A percentile compares a stretch with the other conserved stretches of the same genome.
These are phyloP conservation scores for Aureobasidium mangrovei DNA, from an alignment of 2,329 filamentous ascomycete species.

Conservation along the genomic window DNA sequence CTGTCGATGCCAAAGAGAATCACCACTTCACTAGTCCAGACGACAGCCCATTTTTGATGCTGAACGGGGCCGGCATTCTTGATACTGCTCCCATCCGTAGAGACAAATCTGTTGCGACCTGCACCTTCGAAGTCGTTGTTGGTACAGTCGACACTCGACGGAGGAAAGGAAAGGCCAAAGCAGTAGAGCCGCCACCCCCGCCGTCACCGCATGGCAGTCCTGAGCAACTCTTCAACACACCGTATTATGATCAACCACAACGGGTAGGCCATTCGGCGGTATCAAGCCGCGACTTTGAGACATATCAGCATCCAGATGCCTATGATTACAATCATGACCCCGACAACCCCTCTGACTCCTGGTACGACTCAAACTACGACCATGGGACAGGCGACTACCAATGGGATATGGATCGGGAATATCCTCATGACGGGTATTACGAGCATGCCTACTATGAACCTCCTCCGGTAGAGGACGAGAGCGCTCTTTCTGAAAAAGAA, in stretches of 20 bases:
- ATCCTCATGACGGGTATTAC: slow-evolving; percentile 18
- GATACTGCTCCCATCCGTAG: slow-evolving; percentile 80
- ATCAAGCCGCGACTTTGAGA: background rate
- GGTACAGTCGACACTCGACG: slow-evolving; percentile 72
- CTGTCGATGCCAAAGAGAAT: slow-evolving; percentile 4
- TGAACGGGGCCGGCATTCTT: slow-evolving; percentile 53
- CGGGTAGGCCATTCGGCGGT: background rate
- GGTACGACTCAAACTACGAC: background rate
- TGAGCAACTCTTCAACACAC: background rate
- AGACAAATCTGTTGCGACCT: slow-evolving; percentile 85
- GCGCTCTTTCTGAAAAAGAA: slow-evolving; percentile 70
- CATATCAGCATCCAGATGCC: background rate
- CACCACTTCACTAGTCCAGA: slow-evolving; percentile 11
- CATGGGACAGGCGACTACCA: background rate
- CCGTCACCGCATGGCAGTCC: background rate
- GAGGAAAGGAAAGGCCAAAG: slow-evolving; percentile 36
- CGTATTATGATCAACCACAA: background rate
- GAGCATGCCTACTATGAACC: slow-evolving; percentile 41
- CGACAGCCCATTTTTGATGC: slow-evolving; percentile 12
- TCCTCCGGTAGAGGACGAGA: slow-evolving; percentile 52
- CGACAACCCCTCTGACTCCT: background rate
- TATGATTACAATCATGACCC: slow-evolving; percentile 1
- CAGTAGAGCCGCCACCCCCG: background rate
- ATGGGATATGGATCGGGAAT: slow-evolving; percentile 8
- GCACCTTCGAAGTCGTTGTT: slow-evolving; percentile 77